A percentile compares a stretch with the other conserved stretches of the same genome.
Conservation (phyloP, 192 early-diverging fungal species). For the Coemansia sp. region DNA sequence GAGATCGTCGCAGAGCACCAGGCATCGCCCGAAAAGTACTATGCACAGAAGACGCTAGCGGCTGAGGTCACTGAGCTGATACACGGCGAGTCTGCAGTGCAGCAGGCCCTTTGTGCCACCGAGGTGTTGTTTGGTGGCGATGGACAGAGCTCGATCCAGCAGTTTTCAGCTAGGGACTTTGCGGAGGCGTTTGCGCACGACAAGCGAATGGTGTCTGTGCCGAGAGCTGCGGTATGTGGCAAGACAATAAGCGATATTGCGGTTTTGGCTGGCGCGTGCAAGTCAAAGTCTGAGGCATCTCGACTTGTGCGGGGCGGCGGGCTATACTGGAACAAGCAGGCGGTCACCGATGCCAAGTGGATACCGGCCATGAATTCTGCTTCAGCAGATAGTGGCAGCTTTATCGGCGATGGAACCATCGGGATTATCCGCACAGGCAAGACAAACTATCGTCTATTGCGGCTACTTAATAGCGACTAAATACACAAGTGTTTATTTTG, state of each 20-base stretch:
- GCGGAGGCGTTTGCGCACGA: constrained; percentile 74
- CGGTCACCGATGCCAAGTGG: constrained; percentile 36
- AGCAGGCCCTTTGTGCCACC: constrained; percentile 69
- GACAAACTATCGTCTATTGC: constrained; percentile 68
- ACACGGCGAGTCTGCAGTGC: constrained; percentile 74
- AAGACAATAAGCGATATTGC: constrained; percentile 62
- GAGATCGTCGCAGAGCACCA: constrained; percentile 64
- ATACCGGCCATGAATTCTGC: constrained; percentile 11
- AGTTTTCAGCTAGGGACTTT: constrained; percentile 54
- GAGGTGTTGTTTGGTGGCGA: constrained; percentile 73
- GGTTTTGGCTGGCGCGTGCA: constrained; percentile 59
- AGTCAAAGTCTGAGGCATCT: constrained; percentile 74
- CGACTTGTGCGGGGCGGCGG: constrained; percentile 78
- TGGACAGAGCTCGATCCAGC: constrained; percentile 21
- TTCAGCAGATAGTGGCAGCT: constrained; percentile 28
- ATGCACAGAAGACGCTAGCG: constrained; percentile 77
- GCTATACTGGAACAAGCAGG: constrained; percentile 63
- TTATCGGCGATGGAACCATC: constrained; percentile 64
- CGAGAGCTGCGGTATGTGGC: constrained; percentile 46
- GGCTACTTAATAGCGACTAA: constrained; percentile 13
- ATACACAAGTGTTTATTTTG: too few species aligned
- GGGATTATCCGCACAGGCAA: constrained; percentile 79
- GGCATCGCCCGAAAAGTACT: constrained; percentile 63
- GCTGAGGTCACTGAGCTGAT: constrained; percentile 86
- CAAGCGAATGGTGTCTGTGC: constrained; percentile 56